These are phyloP conservation scores for Agrostemma githago DNA, from an alignment of 148 eudicot species.

Conservation along the genomic window DNA sequence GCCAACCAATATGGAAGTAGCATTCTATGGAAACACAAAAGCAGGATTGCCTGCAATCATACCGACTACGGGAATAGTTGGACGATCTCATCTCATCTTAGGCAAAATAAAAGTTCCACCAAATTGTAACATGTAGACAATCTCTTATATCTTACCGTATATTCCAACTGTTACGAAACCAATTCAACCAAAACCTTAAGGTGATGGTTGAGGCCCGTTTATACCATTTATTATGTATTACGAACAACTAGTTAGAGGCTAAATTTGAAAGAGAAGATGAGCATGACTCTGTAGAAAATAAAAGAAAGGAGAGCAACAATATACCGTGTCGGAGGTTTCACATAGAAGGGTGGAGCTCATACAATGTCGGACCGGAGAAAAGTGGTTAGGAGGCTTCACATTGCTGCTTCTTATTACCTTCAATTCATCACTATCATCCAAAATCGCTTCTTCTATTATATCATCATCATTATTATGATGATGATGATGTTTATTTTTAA, in stretches of 20 bases:
- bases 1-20: background rate
- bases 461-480: constrained; percentile 30
- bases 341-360: constrained; percentile 37
- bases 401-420: constrained; percentile 37
- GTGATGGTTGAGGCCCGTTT: too few relatives aligned
- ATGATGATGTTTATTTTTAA: constrained; percentile 25
- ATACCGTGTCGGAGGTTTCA: constrained; percentile 42
- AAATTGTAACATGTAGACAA: background rate
- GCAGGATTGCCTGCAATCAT: background rate
- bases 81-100: background rate
- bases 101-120: too few relatives aligned
- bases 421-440: constrained; percentile 34
- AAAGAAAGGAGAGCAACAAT: constrained; percentile 12
- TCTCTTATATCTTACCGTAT: background rate
- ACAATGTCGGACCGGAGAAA: constrained; percentile 54
- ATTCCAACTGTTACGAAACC: too few relatives aligned
- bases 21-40: background rate
- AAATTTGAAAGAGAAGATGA: background rate
- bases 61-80: background rate
- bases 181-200: too few relatives aligned
- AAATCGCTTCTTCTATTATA: constrained; percentile 35
- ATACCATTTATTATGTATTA: too few relatives aligned
- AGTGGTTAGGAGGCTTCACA: constrained; percentile 60
- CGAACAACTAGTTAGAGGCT: constrained; percentile 1
- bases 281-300: background rate